Evolutionary conservation across 2,329 filamentous ascomycete genomes (phyloP).

Genomic region (Zelopaecilomyces penicillatus): DNA sequence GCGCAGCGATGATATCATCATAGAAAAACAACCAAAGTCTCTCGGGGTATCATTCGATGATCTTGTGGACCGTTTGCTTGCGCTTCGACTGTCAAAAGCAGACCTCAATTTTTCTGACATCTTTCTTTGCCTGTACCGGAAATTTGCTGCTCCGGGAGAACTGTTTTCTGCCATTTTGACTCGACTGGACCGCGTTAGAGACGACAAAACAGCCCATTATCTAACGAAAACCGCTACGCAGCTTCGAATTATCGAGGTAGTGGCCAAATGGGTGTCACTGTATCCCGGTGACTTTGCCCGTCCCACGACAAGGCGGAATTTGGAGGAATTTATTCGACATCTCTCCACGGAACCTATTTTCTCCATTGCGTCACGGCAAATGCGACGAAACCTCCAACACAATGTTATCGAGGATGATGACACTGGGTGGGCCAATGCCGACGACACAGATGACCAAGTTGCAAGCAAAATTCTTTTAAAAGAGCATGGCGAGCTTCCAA

Average conservation of each 20-base stretch:
- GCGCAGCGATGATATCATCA: conserved; percentile 54
- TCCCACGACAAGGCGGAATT: conserved; percentile 58
- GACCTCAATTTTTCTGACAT: conserved; percentile 83
- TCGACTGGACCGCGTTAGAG: conserved; percentile 62
- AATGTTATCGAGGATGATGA: conserved; percentile 80
- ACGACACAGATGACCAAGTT: conserved; percentile 40
- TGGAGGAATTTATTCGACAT: conserved; percentile 67
- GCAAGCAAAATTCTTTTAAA: conserved; percentile 27
- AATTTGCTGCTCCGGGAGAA: conserved; percentile 75
- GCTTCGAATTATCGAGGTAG: conserved; percentile 70
- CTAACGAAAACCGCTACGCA: conserved; percentile 74
- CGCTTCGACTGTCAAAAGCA: conserved; percentile 72
- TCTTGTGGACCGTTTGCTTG: conserved; percentile 78
- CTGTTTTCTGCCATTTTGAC: conserved; percentile 71
- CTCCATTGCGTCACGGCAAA: conserved; percentile 75
- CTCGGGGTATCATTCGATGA: conserved; percentile 56
- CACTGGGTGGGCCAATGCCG: conserved; percentile 80
- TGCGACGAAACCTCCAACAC: conserved; percentile 66
- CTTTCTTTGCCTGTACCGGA: conserved; percentile 88
- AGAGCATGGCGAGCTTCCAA: conserved; percentile 30
- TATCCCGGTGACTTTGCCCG: conserved; percentile 93
- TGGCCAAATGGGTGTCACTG: conserved; percentile 80
- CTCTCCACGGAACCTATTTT: conserved; percentile 76
- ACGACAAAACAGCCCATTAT: conserved; percentile 57
- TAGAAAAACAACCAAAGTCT: conserved; percentile 40